Percentiles rank a stretch among this genome's conserved stretches.
Conservation (phyloP, 2,329 filamentous ascomycete species). For the Cordyceps farinosa region DNA sequence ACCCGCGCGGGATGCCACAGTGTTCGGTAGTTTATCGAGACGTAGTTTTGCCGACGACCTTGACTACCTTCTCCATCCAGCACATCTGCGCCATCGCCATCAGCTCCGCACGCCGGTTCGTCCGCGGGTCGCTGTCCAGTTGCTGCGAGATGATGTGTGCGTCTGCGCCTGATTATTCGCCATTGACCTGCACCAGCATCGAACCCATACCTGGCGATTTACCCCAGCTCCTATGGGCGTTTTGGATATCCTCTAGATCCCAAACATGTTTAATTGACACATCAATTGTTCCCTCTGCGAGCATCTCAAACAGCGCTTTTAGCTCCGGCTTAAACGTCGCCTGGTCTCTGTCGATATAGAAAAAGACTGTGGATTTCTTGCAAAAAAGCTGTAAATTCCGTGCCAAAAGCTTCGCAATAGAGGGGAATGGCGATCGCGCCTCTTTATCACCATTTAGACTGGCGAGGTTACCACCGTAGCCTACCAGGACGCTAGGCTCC, state of each 20-base stretch:
- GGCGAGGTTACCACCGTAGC: conserved; percentile 36
- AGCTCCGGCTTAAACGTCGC: conserved; percentile 32
- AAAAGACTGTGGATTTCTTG: conserved; percentile 34
- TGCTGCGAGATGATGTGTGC: no score
- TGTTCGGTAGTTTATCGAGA: no score
- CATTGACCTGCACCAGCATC: no score
- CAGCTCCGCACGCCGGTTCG: no score
- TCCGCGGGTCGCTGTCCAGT: no score
- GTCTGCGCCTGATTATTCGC: no score
- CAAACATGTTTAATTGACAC: conserved; percentile 39
- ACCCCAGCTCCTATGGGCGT: conserved; percentile 28
- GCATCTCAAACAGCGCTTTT: conserved; percentile 30
- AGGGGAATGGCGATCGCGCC: conserved; percentile 30
- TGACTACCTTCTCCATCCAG: no score
- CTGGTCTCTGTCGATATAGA: conserved; percentile 34
- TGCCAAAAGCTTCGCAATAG: conserved; percentile 35
- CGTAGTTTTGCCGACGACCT: no score
- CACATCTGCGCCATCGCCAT: no score
- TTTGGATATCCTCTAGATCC: conserved; percentile 38
- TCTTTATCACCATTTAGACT: conserved; percentile 28
- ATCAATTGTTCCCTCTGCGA: conserved; percentile 30
- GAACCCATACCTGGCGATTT: neutral
- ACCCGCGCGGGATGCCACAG: no score
- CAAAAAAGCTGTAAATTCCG: conserved; percentile 24
- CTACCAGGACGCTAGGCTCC: conserved; percentile 33